phyloP scores from a whole-genome alignment of 2,329 filamentous ascomycete genomes.

The Pyricularia sp. region DNA sequence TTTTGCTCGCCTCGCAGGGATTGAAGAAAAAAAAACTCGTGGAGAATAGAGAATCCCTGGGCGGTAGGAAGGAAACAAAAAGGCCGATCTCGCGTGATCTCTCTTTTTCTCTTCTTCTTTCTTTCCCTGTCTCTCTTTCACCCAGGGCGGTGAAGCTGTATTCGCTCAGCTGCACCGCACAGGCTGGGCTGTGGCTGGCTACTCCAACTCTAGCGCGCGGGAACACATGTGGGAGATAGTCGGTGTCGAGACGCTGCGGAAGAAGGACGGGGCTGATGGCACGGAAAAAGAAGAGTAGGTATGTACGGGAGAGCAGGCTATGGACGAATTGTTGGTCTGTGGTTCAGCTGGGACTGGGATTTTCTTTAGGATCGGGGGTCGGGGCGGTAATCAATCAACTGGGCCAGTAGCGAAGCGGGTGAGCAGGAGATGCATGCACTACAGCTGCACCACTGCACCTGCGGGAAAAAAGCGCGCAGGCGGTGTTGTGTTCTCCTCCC shows the following conservation, averaged over 20 bases:
- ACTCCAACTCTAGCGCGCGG: neutral
- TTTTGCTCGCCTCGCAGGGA: neutral
- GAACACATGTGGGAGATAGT: neutral
- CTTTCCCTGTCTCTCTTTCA: neutral
- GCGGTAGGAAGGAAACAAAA: neutral
- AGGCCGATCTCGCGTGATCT: neutral
- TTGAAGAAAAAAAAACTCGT: neutral
- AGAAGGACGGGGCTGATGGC: neutral
- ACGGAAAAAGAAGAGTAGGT: neutral
- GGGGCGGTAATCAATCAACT: neutral
- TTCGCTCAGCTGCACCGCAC: neutral
- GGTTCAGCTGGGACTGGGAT: neutral
- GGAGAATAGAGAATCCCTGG: neutral
- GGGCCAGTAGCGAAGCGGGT: neutral
- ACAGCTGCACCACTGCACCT: neutral
- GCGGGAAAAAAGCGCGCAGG: neutral
- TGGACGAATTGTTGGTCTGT: neutral
- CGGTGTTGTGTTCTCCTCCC: neutral
- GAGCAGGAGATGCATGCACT: neutral
- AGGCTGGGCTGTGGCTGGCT: neutral
- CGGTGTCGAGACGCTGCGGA: neutral
- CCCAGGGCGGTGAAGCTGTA: slow-evolving; percentile 1
- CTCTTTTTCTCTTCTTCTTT: neutral
- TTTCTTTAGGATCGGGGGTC: neutral
- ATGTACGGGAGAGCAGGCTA: neutral